Percentiles rank a stretch among this genome's conserved stretches.
phyloP scores from a whole-genome alignment of 495 filamentous ascomycete species.

The Lichenothelia convexa region DNA sequence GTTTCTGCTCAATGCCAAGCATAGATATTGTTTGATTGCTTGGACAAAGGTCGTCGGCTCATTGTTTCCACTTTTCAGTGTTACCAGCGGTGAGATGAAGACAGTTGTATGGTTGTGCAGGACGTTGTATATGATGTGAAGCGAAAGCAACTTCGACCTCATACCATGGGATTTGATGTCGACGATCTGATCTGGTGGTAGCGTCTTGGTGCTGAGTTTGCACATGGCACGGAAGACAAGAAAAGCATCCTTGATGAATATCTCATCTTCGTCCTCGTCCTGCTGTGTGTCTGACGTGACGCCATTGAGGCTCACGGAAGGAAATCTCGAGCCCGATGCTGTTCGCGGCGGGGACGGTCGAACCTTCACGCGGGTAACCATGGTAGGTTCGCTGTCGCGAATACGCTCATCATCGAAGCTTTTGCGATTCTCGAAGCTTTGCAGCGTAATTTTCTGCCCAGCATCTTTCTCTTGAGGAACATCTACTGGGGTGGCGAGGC shows the following conservation, averaged over 20 bases:
- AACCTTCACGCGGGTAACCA: slow-evolving; percentile 63
- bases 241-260: slow-evolving; percentile 91
- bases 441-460: slow-evolving; percentile 70
- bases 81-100: slow-evolving; percentile 76
- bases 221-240: slow-evolving; percentile 95
- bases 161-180: slow-evolving; percentile 88
- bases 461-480: slow-evolving; percentile 41
- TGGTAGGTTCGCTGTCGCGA: slow-evolving; percentile 78
- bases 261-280: slow-evolving; percentile 89
- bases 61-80: slow-evolving; percentile 69
- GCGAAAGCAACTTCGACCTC: slow-evolving; percentile 88
- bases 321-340: slow-evolving; percentile 29
- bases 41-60: slow-evolving; percentile 86
- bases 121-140: slow-evolving; percentile 84
- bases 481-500: slow-evolving; percentile 31
- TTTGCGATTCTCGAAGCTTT: slow-evolving; percentile 87
- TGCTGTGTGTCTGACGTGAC: slow-evolving; percentile 34
- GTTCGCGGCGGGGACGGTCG: slow-evolving; percentile 31
- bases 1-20: slow-evolving; percentile 82
- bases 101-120: slow-evolving; percentile 77
- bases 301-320: slow-evolving; percentile 22
- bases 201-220: slow-evolving; percentile 81
- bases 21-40: slow-evolving; percentile 89
- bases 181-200: slow-evolving; percentile 76
- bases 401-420: slow-evolving; percentile 82